Evolutionary conservation across 768 basidiomycete genomes (phyloP).

Genomic region (Chalciporus chontae): DNA sequence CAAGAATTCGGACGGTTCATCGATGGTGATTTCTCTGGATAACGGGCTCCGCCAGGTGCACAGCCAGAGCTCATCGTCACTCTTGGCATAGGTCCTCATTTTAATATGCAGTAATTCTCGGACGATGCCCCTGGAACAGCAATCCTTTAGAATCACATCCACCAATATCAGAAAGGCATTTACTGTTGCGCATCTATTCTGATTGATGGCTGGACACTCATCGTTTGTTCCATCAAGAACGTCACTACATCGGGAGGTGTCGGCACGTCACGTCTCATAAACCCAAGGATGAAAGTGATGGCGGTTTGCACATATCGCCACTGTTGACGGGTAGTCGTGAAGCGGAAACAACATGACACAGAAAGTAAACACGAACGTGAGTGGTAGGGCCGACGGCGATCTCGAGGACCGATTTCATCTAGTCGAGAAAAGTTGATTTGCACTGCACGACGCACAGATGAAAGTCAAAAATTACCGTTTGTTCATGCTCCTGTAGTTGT

Average conservation of each 20-base stretch:
- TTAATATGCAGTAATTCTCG: slow-evolving; percentile 69
- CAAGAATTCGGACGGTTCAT: slow-evolving; percentile 49
- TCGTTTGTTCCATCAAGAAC: slow-evolving; percentile 63
- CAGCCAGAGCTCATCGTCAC: slow-evolving; percentile 65
- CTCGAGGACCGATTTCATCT: slow-evolving; percentile 61
- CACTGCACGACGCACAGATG: background rate
- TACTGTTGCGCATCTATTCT: slow-evolving; percentile 65
- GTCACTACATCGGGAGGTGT: slow-evolving; percentile 50
- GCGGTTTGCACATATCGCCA: slow-evolving; percentile 83
- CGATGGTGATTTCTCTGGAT: slow-evolving; percentile 41
- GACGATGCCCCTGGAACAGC: slow-evolving; percentile 51
- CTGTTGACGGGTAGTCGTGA: slow-evolving; percentile 35
- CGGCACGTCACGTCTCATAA: slow-evolving; percentile 61
- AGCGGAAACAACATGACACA: slow-evolving; percentile 5
- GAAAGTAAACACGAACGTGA: slow-evolving; percentile 51
- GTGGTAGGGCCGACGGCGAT: slow-evolving; percentile 60
- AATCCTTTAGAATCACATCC: background rate
- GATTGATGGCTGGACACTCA: slow-evolving; percentile 70
- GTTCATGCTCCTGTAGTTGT: slow-evolving; percentile 44
- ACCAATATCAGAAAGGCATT: background rate
- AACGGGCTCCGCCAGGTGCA: slow-evolving; percentile 70
- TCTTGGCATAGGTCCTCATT: slow-evolving; percentile 67
- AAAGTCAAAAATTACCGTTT: slow-evolving; percentile 42
- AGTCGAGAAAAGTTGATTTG: slow-evolving; percentile 4
- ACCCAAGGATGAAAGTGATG: slow-evolving; percentile 51